Evolutionary conservation across 73 alveolate species (phyloP), one percentile per base, ranked within the genome.

Genomic region (Symbiodinium natans): DNA sequence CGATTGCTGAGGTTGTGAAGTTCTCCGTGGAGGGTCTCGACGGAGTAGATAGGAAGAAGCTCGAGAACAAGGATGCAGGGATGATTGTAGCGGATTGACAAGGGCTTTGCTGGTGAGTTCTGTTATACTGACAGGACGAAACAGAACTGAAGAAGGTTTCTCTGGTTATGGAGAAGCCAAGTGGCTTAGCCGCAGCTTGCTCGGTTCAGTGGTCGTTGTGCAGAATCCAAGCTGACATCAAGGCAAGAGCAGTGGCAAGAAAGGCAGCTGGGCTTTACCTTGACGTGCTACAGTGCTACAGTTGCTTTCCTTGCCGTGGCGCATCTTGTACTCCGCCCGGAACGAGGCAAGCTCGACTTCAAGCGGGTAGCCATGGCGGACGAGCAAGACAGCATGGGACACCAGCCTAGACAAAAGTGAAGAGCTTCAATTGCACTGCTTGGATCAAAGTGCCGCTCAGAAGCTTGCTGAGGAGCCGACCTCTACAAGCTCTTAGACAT

Each of bases 311-410:
- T n/a, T n/a, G n/a, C n/a, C n/a, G n/a, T n/a, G 11, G 15, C 43
- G 85, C 85, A 11, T 19, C 77, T 8, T 27, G 59, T 9, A 46
- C 21, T 46, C 59, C 31, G 77, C n/a, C n/a, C 11, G 52, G 31
- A 4, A 15, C 59, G 29, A 89, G 96, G 96, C 39, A 89, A 89
- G 87, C 87, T 89, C 46, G 96, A 71, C 41, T 89, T 89, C 59
- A 89, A 89, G 77, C 86, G 96, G 31, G 88, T 89, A 2, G 96
- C 96, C 96, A 71, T 89, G 96, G 96, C 96, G 39, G 96, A 89
- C 38, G 96, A 89, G n/a, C 96, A 89, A 54, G 96, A 89, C 31
- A 89, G 96, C 96, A 71, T 71, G 87, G 77, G 77, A 21, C 36
- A 63, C 77, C 77, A 41, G 29, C 52, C 41, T 75, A 25, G 0